These are phyloP conservation scores for Sclerotinia borealis DNA, from an alignment of 2,329 filamentous ascomycete species.

Conservation along the genomic window DNA sequence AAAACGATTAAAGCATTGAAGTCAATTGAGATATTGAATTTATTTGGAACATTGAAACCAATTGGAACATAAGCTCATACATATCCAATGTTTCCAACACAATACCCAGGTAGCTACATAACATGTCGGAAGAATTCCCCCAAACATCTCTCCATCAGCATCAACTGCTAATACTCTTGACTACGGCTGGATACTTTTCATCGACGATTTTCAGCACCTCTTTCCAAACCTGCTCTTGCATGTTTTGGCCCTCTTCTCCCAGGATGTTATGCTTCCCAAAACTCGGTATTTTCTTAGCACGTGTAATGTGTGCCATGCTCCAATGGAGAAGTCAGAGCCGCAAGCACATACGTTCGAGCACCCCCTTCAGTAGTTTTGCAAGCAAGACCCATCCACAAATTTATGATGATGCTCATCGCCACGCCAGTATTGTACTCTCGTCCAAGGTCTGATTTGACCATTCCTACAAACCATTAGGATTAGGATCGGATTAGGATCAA, in stretches of 20 bases:
- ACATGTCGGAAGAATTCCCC: too few species aligned
- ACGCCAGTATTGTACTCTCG: conserved; percentile 21
- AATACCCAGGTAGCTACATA: too few species aligned
- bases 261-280: conserved; percentile 21
- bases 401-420: conserved; percentile 13
- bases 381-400: conserved; percentile 18
- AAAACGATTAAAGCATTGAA: too few species aligned
- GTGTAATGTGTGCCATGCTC: conserved; percentile 27
- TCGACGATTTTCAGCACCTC: conserved; percentile 24
- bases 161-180: neutral
- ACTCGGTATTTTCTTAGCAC: conserved; percentile 12
- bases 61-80: too few species aligned
- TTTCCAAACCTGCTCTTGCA: conserved; percentile 26
- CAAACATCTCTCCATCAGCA: too few species aligned
- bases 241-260: conserved; percentile 22
- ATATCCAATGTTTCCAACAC: too few species aligned
- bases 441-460: conserved; percentile 25
- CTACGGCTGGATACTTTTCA: conserved; percentile 14
- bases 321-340: conserved; percentile 23
- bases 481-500: too few species aligned
- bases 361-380: conserved; percentile 31
- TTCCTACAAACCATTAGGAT: conserved; percentile 13
- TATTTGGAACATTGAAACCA: too few species aligned
- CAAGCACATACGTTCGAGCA: conserved; percentile 29
- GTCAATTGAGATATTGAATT: too few species aligned